A percentile compares a stretch with the other conserved stretches of the same genome.
Conservation (phyloP, 2,329 filamentous ascomycete species). For the Trichoderma hamatum region DNA sequence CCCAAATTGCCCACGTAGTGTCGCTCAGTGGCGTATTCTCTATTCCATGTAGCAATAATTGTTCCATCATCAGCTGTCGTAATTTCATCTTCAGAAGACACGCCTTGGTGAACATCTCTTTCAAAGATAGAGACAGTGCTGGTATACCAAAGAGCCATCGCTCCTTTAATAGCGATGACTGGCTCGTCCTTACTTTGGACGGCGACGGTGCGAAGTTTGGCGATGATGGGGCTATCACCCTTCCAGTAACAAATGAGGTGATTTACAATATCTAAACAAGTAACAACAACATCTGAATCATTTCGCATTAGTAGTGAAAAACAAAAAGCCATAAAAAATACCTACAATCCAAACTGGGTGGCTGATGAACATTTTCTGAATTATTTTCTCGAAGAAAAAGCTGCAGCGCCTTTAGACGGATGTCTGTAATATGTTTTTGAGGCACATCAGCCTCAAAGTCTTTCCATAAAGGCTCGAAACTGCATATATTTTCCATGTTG, state of each 20-base stretch:
- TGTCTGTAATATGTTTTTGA: constrained; percentile 25
- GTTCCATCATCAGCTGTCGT: constrained; percentile 15
- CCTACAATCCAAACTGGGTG: constrained; percentile 12
- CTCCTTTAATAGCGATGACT: constrained; percentile 25
- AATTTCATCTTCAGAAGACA: constrained; percentile 19
- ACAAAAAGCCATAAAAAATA: background rate
- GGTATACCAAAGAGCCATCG: constrained; percentile 32
- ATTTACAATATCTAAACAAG: constrained; percentile 25
- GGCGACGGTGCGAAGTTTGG: constrained; percentile 20
- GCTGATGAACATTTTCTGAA: background rate
- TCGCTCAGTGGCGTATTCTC: constrained; percentile 26
- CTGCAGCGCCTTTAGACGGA: constrained; percentile 25
- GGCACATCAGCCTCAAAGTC: constrained; percentile 27
- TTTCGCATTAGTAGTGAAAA: background rate
- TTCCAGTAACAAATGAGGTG: constrained; percentile 16
- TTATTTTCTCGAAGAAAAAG: constrained; percentile 23
- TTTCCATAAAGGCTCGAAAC: constrained; percentile 33
- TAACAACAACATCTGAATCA: constrained; percentile 27
- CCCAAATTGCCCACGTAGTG: constrained; percentile 33
- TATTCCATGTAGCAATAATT: constrained; percentile 26
- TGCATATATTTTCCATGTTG: constrained; percentile 34
- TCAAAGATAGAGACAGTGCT: constrained; percentile 27
- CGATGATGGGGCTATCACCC: constrained; percentile 29
- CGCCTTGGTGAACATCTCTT: constrained; percentile 29
- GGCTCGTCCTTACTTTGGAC: constrained; percentile 12